A percentile compares a stretch with the other conserved stretches of the same genome.
Conservation (phyloP, 2,329 filamentous ascomycete genomes). For the Phyllosticta capitalensis region DNA sequence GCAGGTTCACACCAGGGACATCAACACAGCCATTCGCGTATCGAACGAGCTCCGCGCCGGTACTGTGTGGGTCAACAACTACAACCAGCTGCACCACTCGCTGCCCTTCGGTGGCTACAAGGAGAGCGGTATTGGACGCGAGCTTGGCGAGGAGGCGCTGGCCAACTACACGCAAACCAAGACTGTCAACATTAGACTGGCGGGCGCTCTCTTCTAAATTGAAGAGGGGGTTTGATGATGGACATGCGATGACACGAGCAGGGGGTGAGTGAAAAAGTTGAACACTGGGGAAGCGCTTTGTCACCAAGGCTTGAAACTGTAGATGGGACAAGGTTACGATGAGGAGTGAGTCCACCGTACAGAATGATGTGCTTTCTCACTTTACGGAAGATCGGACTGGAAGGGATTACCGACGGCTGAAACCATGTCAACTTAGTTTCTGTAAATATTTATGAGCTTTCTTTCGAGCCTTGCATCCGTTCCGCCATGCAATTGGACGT, state of each 20-base stretch:
- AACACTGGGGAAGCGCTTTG: not conserved
- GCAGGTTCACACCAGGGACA: slow-evolving; percentile 59
- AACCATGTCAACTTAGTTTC: not conserved
- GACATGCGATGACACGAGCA: not conserved
- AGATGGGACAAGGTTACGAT: not conserved
- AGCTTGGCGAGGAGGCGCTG: slow-evolving; percentile 41
- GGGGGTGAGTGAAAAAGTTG: not conserved
- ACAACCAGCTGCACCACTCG: slow-evolving; percentile 65
- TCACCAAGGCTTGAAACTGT: not conserved
- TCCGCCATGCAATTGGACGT: not conserved
- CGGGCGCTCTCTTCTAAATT: slow-evolving; percentile 37
- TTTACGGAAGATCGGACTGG: not conserved
- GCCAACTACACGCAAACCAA: slow-evolving; percentile 38
- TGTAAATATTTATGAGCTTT: not conserved
- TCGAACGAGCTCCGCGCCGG: slow-evolving; percentile 62
- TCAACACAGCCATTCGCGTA: slow-evolving; percentile 71
- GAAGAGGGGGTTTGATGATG: not conserved
- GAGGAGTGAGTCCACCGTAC: not conserved
- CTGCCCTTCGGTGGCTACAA: slow-evolving; percentile 48
- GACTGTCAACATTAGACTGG: slow-evolving; percentile 39
- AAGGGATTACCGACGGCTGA: not conserved
- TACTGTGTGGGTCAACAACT: slow-evolving; percentile 56
- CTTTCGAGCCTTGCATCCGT: not conserved
- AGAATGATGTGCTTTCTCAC: not conserved
- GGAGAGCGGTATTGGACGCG: slow-evolving; percentile 40